These are phyloP conservation scores for Colletotrichum euphorbiae DNA, from an alignment of 2,329 filamentous ascomycete species.

Conservation along the genomic window DNA sequence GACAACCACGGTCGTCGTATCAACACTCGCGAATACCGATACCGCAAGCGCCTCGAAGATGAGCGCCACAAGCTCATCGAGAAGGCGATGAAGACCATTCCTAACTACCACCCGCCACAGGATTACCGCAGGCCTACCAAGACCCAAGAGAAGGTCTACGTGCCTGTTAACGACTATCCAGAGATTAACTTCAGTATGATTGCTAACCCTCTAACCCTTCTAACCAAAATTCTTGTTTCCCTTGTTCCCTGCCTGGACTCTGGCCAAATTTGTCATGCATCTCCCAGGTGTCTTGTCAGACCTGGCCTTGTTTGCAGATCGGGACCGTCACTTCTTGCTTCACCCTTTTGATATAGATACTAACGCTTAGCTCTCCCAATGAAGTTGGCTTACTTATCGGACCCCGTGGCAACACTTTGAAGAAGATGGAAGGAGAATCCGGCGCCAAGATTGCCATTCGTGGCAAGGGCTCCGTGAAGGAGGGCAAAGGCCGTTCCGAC, in stretches of 20 bases:
- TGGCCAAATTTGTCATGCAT: slow-evolving; percentile 57
- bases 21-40: slow-evolving; percentile 98
- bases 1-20: slow-evolving; percentile 99
- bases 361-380: slow-evolving; percentile 90
- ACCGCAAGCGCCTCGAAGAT: slow-evolving; percentile 97
- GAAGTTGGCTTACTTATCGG: slow-evolving; percentile 99
- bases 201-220: slow-evolving; percentile 96
- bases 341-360: slow-evolving; percentile 65
- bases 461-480: slow-evolving; percentile 99
- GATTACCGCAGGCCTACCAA: slow-evolving; percentile 99
- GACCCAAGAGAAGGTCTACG: slow-evolving; percentile 99
- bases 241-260: slow-evolving; percentile 53
- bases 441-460: slow-evolving; percentile 99
- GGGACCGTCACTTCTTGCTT: slow-evolving; percentile 49
- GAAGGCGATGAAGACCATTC: slow-evolving; percentile 99
- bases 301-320: slow-evolving; percentile 46
- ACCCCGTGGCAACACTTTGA: slow-evolving; percentile 98
- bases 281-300: slow-evolving; percentile 44
- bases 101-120: slow-evolving; percentile 98
- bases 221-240: slow-evolving; percentile 64
- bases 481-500: slow-evolving; percentile 98
- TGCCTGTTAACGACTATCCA: slow-evolving; percentile 99
- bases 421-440: slow-evolving; percentile 99
- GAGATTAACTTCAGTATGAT: slow-evolving; percentile 99
- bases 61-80: slow-evolving; percentile 99